Evolutionary conservation across 129 eudicot species (phyloP).

Genomic region (Gnaphalium uliginosum): DNA sequence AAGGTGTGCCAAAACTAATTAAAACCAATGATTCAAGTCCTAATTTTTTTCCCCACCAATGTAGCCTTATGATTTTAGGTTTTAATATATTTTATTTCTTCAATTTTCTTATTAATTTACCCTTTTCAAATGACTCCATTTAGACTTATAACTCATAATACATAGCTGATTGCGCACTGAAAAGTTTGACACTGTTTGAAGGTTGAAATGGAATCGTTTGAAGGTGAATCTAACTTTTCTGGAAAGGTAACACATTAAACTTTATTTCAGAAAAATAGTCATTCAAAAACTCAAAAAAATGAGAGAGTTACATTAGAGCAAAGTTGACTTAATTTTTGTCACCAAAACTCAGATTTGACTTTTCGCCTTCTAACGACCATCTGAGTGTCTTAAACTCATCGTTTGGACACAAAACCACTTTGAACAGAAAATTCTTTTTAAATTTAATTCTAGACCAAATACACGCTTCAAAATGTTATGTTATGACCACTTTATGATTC

Average conservation of each 20-base stretch:
- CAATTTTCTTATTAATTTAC: no score
- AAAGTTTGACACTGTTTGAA: background rate
- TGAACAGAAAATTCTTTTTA: no score
- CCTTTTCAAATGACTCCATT: background rate
- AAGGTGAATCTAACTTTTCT: background rate
- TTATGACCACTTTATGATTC: no score
- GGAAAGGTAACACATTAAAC: background rate
- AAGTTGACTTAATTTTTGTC: no score
- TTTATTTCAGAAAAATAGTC: background rate
- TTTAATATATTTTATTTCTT: background rate
- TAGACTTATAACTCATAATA: background rate
- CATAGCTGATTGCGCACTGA: background rate
- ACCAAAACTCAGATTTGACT: no score
- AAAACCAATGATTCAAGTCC: no score
- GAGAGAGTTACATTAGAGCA: background rate
- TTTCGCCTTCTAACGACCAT: no score
- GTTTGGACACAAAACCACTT: no score
- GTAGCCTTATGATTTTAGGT: background rate
- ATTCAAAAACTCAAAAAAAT: background rate
- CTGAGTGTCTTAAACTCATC: no score
- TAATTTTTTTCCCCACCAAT: background rate
- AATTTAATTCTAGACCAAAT: no score
- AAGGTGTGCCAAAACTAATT: background rate
- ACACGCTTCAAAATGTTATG: no score
- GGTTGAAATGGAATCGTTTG: background rate